Evolutionary conservation across 1,284 basidiomycete genomes (phyloP), one percentile per base, ranked within the genome.

Genomic region (Microbotryomycetes sp.): DNA sequence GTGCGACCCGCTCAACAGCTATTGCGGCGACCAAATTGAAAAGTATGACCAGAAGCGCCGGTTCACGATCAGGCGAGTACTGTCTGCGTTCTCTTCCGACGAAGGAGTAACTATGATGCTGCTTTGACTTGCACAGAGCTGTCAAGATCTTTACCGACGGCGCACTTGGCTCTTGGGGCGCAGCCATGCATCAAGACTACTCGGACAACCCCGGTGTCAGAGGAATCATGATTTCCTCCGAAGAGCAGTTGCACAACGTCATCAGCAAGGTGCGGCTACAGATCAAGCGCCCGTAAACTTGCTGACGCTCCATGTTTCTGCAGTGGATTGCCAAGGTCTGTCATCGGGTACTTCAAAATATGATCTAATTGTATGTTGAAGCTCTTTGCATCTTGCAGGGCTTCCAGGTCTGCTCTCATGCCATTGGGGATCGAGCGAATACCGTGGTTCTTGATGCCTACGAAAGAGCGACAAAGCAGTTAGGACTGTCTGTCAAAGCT

Each of bases 381-480:
- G 21, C 27, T 51, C 54, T 28, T 62, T 57, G 18, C 15, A 54
- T 57, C 31, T 3, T 3, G 3, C 59, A 68, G 60, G 66, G 66
- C 16, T 70, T 68, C 54, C 68, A 70, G 52, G 61, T 68, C 87
- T 90, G 89, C 65, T 83, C 89, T 13, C 91, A 97, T 71, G 89
- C 88, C 56, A 96, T 96, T 27, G 93, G 93, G 1, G 93, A 97
- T 71, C 82, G 84, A 50, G 91, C 90, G 30, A 94, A 93, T 73
- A 81, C 85, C 46, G 79, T 87, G 23, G 83, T 89, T 0, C 80
- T 96, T 23, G 83, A 93, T 70, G 83, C 88, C 16, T 89, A 88
- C 70, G 87, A 91, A 73, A 76, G 81, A 84, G 1, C 74, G 89
- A 49, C 78, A 78, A 23, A 81, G 85, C 69, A 77, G 80, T 13